Evolutionary conservation across 805 yeast genomes (phyloP), one percentile per base, ranked within the genome.

Genomic region (Scheffersomyces coipomensis): DNA sequence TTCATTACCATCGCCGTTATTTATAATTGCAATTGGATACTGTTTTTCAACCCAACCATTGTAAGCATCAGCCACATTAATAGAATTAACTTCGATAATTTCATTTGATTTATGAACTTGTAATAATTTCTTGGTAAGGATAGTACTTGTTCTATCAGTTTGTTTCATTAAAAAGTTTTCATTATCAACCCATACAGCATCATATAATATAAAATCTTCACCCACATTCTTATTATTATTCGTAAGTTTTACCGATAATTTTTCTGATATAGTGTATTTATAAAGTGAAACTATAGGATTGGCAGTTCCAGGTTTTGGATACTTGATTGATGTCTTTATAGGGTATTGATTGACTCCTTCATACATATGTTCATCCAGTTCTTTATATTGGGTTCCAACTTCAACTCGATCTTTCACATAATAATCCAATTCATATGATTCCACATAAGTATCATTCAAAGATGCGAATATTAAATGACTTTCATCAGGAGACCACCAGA

Each of bases 401-500:
- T 51, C 58, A 10, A 36, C 39, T 10, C 52, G 45, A 5, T 58
- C 53, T 24, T 66, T 65, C 3, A 75, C 68, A 48, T 71, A 85
- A 39, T 66, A 71, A 37, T 81, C 81, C 33, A 83, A 51, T 12
- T 72, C 62, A 42, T 76, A 76, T 2, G 58, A 52, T 2, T 71
- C 74, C 1, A 85, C 93, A 0, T 66, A 47, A 0, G 83, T 68
- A 44, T 85, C 90, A 52, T 85, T 73, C 32, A 76, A 68, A 43
- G 67, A 72, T 34, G 83, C 68, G 49, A 65, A 86, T 0, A 81
- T 63, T 37, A 85, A 47, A 40, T 66, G 64, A 1, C 76, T 58
- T 48, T 79, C 85, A 48, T 81, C 78, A 2, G 83, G 81, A 12
- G 82, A 66, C 90, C 91, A 86, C 85, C 88, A 85, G n/a, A 84